Evolutionary conservation across 305 asterid species (phyloP), one percentile per base, ranked within the genome.

Genomic region (Fraxinus albicans): DNA sequence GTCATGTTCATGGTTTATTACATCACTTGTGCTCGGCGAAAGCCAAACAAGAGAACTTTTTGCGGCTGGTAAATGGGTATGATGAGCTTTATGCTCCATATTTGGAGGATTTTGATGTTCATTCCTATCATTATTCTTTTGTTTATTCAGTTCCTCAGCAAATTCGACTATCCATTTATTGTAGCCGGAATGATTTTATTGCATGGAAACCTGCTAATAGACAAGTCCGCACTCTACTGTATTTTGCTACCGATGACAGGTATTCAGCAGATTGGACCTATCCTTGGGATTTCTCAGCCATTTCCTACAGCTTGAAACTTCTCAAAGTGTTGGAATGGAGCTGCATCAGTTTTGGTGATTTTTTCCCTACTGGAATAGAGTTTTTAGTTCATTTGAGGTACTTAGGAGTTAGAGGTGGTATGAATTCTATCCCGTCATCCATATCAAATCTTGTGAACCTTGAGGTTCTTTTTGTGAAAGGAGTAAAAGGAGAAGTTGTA

Each of bases 1-100:
- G 87, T 15, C 85, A 31, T 29, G n/a, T 82, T 27, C 87, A 81
- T 82, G 87, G 74, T 73, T 80, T 85, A 19, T 27, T 85, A 19
- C 73, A 67, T 40, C 77, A 82, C 2, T 80, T 85, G n/a, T 85
- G 87, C 73, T 31, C 33, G 77, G 31, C 0, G 9, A 85, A 40
- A 78, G 85, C 87, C 55, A 73, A 77, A 25, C 73, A 81, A 38
- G 83, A 85, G 23, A 58, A 73, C 0, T 85, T 85, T 69, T 25
- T 53, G 79, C 53, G 23, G 40, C 69, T 72, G n/a, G 73, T 58
- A 3, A 8, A 80, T 79, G 77, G 33, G 6, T 21, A 63, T 25
- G 35, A 36, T 31, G 65, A 60, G 63, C 72, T 79, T 35, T 40
- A 31, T 9, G 82, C 72, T 69, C 44, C 77, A 5, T 79, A 25